Base-by-base conservation (phyloP, 1,284 basidiomycete genomes). In the Leccinum solheimii region DNA sequence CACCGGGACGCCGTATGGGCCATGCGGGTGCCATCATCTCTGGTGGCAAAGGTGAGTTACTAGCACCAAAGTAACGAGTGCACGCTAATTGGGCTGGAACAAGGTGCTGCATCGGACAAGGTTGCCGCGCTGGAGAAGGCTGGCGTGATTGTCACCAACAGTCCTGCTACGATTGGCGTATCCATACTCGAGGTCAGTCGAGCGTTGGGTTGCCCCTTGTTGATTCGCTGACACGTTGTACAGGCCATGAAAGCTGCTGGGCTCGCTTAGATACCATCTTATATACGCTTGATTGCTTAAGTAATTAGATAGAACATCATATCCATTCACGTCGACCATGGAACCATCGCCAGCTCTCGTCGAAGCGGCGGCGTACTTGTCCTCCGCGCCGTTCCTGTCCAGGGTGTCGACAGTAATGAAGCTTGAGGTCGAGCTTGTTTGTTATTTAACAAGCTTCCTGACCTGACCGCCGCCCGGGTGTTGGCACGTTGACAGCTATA, bases 21-120 rank as follows among this genome's bases (percentile, higher is more conserved):
- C 96, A 98, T 76, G 96, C 96, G 62, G 96, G 97, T 70, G 97
- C 97, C 62, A 98, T 99, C 77, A 98, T 99, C 69, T 88, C 92
- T 62, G 97, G 97, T 67, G 97, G 97, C 58, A 99, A 99, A 82
- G 97, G 94, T 86, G 48, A 62, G 79, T 66, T 50, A 43, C 9
- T 19, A 43, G 32, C 13, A 52, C 6, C 11, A 7, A 34, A 0
- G 49, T 8, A 19, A 5, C 3, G 53, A 19, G 30, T 27, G 10
- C 23, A 21, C 56, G 10, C 49, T 61, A 23, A 58, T 23, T 21
- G 40, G 52, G 53, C 23, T 57, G 27, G 36, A 56, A 64, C 23
- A 68, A 90, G 89, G 93, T 75, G 94, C 94, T 66, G 97, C 97
- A 5, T 86, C 85, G 45, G 97, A 98, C 81, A 99, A 99, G 81